Percentiles rank a stretch among this genome's conserved stretches.
These are phyloP conservation scores for Chaetomium fimeti DNA, from an alignment of 495 filamentous ascomycete species.

Conservation along the genomic window DNA sequence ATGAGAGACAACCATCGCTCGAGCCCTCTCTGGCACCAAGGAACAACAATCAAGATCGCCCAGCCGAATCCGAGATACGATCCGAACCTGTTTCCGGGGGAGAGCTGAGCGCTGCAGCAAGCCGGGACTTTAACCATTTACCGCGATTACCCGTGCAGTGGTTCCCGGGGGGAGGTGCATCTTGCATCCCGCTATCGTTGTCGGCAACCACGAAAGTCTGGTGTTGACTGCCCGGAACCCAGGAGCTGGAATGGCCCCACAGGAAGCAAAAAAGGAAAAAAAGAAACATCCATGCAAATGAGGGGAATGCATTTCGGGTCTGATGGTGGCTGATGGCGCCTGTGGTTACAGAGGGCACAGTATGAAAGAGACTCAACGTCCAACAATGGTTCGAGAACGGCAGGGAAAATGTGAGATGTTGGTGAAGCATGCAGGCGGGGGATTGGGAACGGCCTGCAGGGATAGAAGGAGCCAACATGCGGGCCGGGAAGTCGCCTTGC, in stretches of 20 bases:
- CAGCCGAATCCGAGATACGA: background rate
- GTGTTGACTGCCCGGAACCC: too few relatives aligned
- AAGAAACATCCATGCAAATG: background rate
- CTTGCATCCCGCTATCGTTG: constrained; percentile 1
- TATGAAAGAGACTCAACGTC: background rate
- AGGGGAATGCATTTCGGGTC: background rate
- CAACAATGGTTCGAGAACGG: background rate
- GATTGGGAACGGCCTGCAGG: background rate
- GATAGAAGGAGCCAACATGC: background rate
- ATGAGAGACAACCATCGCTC: background rate
- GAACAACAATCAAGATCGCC: background rate
- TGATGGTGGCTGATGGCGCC: background rate
- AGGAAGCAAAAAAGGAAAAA: background rate
- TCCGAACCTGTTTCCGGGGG: background rate
- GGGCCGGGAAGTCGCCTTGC: constrained; percentile 7
- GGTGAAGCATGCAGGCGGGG: background rate
- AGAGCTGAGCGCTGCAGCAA: constrained; percentile 5
- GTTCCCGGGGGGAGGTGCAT: background rate
- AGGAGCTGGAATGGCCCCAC: background rate
- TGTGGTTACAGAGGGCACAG: constrained; percentile 5
- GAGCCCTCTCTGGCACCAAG: background rate
- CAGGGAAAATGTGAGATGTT: background rate
- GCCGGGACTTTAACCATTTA: background rate
- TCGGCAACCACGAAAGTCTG: background rate
- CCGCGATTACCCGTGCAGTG: background rate